Conservation (phyloP, 805 yeast genomes). For the Candida pseudoglaebosa region DNA sequence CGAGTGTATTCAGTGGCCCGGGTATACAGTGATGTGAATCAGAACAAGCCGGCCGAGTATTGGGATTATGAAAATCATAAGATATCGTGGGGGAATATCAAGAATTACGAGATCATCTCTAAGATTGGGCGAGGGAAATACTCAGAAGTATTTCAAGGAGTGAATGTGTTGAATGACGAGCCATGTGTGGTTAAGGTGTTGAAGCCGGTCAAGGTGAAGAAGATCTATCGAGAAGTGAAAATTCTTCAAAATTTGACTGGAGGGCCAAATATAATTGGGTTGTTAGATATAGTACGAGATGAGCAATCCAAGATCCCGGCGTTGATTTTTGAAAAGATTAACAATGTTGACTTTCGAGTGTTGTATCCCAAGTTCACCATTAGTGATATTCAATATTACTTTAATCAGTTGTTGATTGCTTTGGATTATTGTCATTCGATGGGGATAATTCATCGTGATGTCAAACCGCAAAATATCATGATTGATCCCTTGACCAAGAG, state of each 20-base stretch:
- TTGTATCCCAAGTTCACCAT: slow-evolving; percentile 76
- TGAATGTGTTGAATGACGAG: slow-evolving; percentile 58
- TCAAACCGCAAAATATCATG: slow-evolving; percentile 94
- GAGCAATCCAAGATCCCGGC: slow-evolving; percentile 81
- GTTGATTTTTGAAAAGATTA: slow-evolving; percentile 76
- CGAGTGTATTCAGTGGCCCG: slow-evolving; percentile 32
- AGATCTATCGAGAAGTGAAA: slow-evolving; percentile 85
- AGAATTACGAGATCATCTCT: slow-evolving; percentile 67
- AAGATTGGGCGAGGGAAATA: slow-evolving; percentile 93
- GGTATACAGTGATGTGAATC: slow-evolving; percentile 75
- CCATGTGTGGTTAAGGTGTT: slow-evolving; percentile 81
- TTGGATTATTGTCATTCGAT: slow-evolving; percentile 86
- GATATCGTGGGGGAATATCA: slow-evolving; percentile 40
- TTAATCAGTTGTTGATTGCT: slow-evolving; percentile 76
- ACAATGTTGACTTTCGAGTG: slow-evolving; percentile 77
- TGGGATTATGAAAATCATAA: slow-evolving; percentile 78
- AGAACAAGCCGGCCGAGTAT: slow-evolving; percentile 62
- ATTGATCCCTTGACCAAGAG: slow-evolving; percentile 73
- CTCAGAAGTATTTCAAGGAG: slow-evolving; percentile 91
- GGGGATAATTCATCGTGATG: slow-evolving; percentile 96
- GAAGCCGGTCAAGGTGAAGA: slow-evolving; percentile 90
- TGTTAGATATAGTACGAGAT: slow-evolving; percentile 80
- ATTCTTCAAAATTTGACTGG: slow-evolving; percentile 80
- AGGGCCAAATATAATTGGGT: slow-evolving; percentile 75
- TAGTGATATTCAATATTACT: slow-evolving; percentile 75